Evolutionary conservation across 1,139 yeast species (phyloP).

Genomic region (Hansenula lynferdii): DNA sequence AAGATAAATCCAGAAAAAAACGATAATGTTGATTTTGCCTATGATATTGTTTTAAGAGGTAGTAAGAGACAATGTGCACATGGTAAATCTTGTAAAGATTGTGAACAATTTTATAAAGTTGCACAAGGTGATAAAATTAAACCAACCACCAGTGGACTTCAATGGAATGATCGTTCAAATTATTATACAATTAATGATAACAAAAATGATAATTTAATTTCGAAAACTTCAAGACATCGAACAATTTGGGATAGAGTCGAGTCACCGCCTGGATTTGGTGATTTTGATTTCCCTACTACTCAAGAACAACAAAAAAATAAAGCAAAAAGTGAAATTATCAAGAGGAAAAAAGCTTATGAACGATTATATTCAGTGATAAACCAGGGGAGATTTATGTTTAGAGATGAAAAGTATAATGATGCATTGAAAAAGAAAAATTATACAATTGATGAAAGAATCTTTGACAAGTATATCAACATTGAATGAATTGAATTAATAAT

Average conservation of each 20-base stretch:
- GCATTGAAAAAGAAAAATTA: conserved; percentile 20
- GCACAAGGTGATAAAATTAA: conserved; percentile 17
- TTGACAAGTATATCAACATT: background rate
- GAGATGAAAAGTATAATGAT: conserved; percentile 25
- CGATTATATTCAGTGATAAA: conserved; percentile 26
- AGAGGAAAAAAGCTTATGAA: conserved; percentile 31
- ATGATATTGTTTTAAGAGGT: conserved; percentile 30
- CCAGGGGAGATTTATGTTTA: conserved; percentile 29
- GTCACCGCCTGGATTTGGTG: conserved; percentile 64
- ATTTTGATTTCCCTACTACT: conserved; percentile 58
- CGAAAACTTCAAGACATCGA: conserved; percentile 20
- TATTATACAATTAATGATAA: too few relatives aligned
- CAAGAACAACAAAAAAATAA: conserved; percentile 40
- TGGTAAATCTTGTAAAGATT: conserved; percentile 21
- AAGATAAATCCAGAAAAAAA: conserved; percentile 32
- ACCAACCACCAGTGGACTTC: conserved; percentile 15
- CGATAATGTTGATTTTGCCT: conserved; percentile 24
- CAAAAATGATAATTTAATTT: conserved; percentile 11
- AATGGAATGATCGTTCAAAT: conserved; percentile 17
- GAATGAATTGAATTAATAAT: too few relatives aligned
- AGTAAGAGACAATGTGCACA: conserved; percentile 18
- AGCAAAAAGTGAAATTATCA: conserved; percentile 26
- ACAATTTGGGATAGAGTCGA: conserved; percentile 38
- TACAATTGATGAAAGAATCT: conserved; percentile 19
- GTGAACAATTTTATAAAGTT: conserved; percentile 21